Percentiles rank a stretch among this genome's conserved stretches.
Evolutionary conservation across 768 basidiomycete species (phyloP).

Genomic region (Termitomyces sp.): DNA sequence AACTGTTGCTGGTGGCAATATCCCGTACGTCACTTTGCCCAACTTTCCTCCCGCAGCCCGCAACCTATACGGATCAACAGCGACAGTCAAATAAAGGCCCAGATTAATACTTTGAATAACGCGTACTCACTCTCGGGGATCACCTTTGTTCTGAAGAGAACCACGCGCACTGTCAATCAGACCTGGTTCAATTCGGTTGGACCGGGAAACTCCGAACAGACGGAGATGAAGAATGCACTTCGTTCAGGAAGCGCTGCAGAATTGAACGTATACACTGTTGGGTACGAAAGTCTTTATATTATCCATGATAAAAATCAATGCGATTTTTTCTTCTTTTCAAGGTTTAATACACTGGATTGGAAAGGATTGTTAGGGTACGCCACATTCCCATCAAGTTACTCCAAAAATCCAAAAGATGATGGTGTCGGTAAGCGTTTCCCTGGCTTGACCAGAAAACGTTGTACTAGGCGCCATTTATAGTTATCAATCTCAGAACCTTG

Average conservation of each 20-base stretch:
- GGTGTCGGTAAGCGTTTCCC: conserved; percentile 27
- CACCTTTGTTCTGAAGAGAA: conserved; percentile 34
- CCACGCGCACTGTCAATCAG: conserved; percentile 37
- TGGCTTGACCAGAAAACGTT: background rate
- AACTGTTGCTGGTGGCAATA: conserved; percentile 30
- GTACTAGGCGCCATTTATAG: background rate
- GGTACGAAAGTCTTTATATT: conserved; percentile 23
- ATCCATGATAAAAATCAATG: background rate
- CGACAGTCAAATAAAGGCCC: conserved; percentile 2
- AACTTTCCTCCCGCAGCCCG: background rate
- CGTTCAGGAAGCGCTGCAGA: conserved; percentile 32
- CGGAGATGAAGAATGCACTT: conserved; percentile 42
- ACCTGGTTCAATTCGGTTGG: conserved; percentile 47
- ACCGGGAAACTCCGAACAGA: conserved; percentile 30
- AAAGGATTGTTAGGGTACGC: conserved; percentile 48
- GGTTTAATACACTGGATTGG: background rate
- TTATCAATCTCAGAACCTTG: conserved; percentile 34
- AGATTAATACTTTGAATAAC: conserved; percentile 35
- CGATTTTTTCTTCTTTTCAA: background rate
- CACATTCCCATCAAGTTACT: conserved; percentile 44
- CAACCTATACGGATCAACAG: conserved; percentile 17
- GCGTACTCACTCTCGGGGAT: conserved; percentile 33
- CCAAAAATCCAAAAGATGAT: conserved; percentile 36
- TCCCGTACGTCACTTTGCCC: conserved; percentile 28
- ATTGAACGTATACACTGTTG: conserved; percentile 50